These are phyloP conservation scores for Candida ortonii DNA, from an alignment of 805 yeast species.

Conservation along the genomic window DNA sequence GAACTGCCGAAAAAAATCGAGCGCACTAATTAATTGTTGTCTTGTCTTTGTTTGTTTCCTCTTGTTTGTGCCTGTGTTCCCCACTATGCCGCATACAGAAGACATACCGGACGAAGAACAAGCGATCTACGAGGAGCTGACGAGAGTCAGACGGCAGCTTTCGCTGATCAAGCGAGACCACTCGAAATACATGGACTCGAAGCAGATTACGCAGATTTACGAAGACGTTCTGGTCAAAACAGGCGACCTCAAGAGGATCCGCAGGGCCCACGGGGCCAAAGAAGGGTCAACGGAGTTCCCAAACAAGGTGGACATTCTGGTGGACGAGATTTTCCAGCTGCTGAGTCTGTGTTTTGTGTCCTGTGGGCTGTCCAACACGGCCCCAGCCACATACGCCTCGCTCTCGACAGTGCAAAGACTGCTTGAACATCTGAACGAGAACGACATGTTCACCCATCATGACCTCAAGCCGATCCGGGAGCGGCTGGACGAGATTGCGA, in stretches of 20 bases:
- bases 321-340: constrained; percentile 89
- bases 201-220: constrained; percentile 61
- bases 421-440: constrained; percentile 76
- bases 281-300: constrained; percentile 27
- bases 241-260: constrained; percentile 49
- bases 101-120: constrained; percentile 33
- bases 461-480: constrained; percentile 77
- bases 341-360: constrained; percentile 84
- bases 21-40: too few species aligned
- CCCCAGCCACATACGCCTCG: constrained; percentile 93
- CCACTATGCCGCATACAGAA: constrained; percentile 24
- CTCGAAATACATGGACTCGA: constrained; percentile 60
- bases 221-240: constrained; percentile 53
- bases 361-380: constrained; percentile 84
- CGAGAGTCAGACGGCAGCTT: constrained; percentile 41
- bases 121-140: constrained; percentile 37
- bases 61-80: too few species aligned
- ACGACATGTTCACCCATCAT: constrained; percentile 76
- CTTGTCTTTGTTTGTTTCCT: too few species aligned
- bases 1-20: too few species aligned
- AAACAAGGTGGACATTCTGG: constrained; percentile 62
- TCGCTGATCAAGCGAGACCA: constrained; percentile 60
- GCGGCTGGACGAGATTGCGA: constrained; percentile 66
- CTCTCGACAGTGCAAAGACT: constrained; percentile 81
- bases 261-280: constrained; percentile 37